Base-by-base conservation (phyloP, 352 stramenopile genomes). In the Globisporangium cylindrosporum region DNA sequence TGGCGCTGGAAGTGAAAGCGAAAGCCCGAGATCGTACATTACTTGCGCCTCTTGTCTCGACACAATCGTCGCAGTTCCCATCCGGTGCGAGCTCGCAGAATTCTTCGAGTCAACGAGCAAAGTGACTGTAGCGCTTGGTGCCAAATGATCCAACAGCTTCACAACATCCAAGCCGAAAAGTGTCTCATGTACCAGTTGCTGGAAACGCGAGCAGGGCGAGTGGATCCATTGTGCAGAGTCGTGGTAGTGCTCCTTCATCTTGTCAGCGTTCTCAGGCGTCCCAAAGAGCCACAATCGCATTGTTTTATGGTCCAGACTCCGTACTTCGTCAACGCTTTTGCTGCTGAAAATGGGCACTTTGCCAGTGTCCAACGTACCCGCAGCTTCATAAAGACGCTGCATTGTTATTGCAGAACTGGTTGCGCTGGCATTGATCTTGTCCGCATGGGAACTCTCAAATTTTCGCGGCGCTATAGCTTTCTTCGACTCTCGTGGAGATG, bases 231-330 rank as follows among this genome's bases (percentile, higher is more conserved):
- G 69, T 4, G 62, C 14, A 10, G 51, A 32, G 32, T 27, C 22
- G 22, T 71, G 61, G 62, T 76, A 84, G 22, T 70, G 63, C 2
- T 18, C 10, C 62, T 82, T 73, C 43, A 86, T 59, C 32, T 66
- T 63, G 1, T 27, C 43, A 0, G 69, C 77, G 10, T 82, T 70
- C 29, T 51, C 63, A 1, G 62, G 5, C 3, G 68, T 74, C 12
- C 79, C 77, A 58, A 84, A 73, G 25, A 88, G 27, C 62, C 70
- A 73, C 22, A 72, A 46, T 4, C 77, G 57, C 18, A 10, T 15
- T 4, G 48, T 27, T 18, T 18, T 15, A 24, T 61, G 49, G 18
- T 61, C 22, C 24, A 61, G 20, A 8, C 36, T 49, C 24, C 22
- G 32, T 22, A 59, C n/a, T 4, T 61, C 53, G 4, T 55, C 18